Base-by-base conservation (phyloP, 2,329 filamentous ascomycete species). In the Pseudohalonectria lignicola region DNA sequence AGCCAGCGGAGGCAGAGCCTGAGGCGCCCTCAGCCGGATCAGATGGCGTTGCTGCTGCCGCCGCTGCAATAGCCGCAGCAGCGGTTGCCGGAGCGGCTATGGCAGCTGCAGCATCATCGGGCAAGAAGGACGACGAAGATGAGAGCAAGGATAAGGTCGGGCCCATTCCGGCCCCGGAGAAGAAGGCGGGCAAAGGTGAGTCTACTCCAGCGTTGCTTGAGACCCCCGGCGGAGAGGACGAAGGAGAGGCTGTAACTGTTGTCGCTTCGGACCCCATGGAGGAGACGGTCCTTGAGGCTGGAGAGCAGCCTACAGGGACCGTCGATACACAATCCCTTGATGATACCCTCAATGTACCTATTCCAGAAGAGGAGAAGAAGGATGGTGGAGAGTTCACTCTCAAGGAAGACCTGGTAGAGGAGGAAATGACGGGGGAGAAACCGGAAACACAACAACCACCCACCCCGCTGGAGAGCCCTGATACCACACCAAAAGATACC, bases 101-200 rank as follows among this genome's bases (percentile, higher is more conserved):
- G n/a, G n/a, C n/a, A n/a, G n/a, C n/a, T n/a, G n/a, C n/a, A n/a
- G n/a, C 31, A 16, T 8, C 31, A 11, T 6, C 4, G 7, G 15
- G 19, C n/a, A 17, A 33, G 7, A 33, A 33, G 29, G 16, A 25
- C 13, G 39, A 40, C 12, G 26, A 31, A 7, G 38, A 31, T 4
- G 34, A 34, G 17, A 26, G 20, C 12, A 30, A 37, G 29, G 34
- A 37, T 15, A 32, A 29, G 15, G 34, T 33, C 13, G 39, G 30
- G 26, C 30, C 30, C 8, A 34, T 36, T 10, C 35, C 29, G 5
- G 21, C 16, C 16, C 17, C 32, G 31, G 28, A 33, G 20, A 41
- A 26, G 33, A 20, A 29, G 5, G 32, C 26, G 15, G 31, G 21
- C 9, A 41, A 39, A 41, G 40, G 40, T 41, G 36, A 41, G 40